A percentile compares a stretch with the other conserved stretches of the same genome.
These are phyloP conservation scores for Ogataea trehaloabstinens DNA, from an alignment of 805 yeast genomes.

Conservation along the genomic window DNA sequence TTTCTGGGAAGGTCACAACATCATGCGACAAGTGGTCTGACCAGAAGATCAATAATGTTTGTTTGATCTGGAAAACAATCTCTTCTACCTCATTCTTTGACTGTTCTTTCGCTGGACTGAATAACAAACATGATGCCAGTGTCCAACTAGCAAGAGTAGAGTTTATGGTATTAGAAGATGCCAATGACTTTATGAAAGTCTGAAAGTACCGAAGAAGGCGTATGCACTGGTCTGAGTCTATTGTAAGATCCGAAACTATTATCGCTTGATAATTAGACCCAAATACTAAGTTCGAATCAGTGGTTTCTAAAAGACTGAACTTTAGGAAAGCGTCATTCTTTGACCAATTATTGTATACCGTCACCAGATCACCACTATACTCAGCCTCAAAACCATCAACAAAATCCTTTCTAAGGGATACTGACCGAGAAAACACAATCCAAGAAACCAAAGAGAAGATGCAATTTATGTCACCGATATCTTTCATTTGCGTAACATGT, in stretches of 20 bases:
- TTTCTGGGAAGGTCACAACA: too few species aligned
- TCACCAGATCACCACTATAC: neutral
- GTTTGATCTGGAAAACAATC: too few species aligned
- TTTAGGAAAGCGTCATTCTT: neutral
- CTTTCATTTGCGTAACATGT: conserved; percentile 14
- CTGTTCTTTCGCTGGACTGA: too few species aligned
- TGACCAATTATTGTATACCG: neutral
- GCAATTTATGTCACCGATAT: conserved; percentile 9
- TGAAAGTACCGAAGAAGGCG: neutral
- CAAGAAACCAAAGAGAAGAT: conserved; percentile 42
- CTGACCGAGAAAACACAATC: conserved; percentile 32
- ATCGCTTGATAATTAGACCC: neutral
- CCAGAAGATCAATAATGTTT: too few species aligned
- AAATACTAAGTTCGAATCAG: neutral
- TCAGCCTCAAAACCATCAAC: neutral
- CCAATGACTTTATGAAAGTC: neutral
- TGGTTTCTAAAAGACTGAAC: neutral
- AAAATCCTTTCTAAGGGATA: neutral
- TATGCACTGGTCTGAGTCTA: neutral
- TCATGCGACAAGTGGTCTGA: too few species aligned
- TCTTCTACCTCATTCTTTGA: too few species aligned
- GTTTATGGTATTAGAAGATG: neutral
- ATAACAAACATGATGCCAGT: too few species aligned
- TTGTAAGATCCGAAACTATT: neutral
- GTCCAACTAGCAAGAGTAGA: neutral